phyloP scores from a whole-genome alignment of 176 grass and related monocot species.

The Zoysia japonica region DNA sequence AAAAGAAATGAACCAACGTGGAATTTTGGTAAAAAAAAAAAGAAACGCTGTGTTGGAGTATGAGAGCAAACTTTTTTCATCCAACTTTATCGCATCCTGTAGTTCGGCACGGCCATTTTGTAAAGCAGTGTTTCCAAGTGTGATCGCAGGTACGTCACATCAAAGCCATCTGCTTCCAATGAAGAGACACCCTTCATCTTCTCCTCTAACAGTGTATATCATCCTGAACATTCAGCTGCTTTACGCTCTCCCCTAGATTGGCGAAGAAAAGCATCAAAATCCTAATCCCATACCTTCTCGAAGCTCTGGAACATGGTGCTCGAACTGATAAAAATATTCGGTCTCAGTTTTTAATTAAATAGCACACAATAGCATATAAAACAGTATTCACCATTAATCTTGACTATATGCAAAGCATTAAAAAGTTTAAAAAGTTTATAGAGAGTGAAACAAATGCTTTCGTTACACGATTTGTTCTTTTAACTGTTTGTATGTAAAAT shows the following conservation, averaged over 20 bases:
- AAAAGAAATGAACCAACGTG: no score
- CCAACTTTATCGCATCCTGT: background rate
- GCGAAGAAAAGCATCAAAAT: slow-evolving; percentile 53
- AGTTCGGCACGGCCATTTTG: background rate
- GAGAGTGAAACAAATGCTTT: no score
- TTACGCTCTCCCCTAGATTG: slow-evolving; percentile 42
- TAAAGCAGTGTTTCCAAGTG: slow-evolving; percentile 34
- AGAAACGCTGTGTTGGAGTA: no score
- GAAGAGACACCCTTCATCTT: slow-evolving; percentile 43
- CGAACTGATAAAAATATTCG: slow-evolving; percentile 43
- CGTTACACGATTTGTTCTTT: no score
- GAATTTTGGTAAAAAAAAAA: no score
- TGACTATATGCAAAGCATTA: no score
- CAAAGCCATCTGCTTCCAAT: slow-evolving; percentile 58
- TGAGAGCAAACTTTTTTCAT: slow-evolving; percentile 6
- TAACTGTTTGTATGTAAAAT: no score
- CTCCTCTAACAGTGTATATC: slow-evolving; percentile 23
- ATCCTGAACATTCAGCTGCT: slow-evolving; percentile 30
- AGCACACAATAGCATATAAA: no score
- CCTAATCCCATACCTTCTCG: slow-evolving; percentile 66
- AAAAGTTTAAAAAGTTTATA: no score
- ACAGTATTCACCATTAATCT: no score
- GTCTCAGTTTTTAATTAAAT: slow-evolving; percentile 12
- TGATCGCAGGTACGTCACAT: slow-evolving; percentile 38
- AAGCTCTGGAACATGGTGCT: slow-evolving; percentile 37